Conservation (phyloP, 1,284 basidiomycete species). For the Puccinia polysora region DNA sequence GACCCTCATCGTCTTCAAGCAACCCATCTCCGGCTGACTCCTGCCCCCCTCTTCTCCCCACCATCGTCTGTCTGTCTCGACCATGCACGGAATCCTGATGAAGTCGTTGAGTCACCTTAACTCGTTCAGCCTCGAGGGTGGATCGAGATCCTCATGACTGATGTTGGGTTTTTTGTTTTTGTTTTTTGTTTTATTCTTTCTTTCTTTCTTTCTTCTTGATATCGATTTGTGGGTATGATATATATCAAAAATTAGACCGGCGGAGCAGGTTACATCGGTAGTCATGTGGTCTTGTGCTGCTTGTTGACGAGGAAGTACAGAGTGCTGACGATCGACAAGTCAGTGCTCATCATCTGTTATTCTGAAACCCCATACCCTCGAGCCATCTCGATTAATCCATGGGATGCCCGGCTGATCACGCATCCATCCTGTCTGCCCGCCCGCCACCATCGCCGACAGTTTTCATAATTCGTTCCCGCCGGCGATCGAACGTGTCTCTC, state of each 20-base stretch:
- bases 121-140: too few species aligned
- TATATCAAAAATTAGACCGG: conserved; percentile 57
- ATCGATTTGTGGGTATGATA: background rate
- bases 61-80: too few species aligned
- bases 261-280: conserved; percentile 80
- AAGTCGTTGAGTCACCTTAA: too few species aligned
- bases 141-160: too few species aligned
- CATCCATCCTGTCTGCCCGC: background rate
- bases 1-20: background rate
- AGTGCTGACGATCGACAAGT: conserved; percentile 84
- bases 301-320: conserved; percentile 82
- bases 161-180: too few species aligned
- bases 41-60: background rate
- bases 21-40: background rate
- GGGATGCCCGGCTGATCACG: background rate
- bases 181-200: background rate
- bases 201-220: background rate
- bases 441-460: conserved; percentile 45
- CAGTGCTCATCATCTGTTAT: conserved; percentile 8
- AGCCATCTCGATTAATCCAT: background rate
- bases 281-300: conserved; percentile 80
- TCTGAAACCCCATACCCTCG: background rate
- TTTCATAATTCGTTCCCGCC: conserved; percentile 79
- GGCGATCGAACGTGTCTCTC: conserved; percentile 67
- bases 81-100: too few species aligned